These are phyloP conservation scores for Termitomyces sp. DNA, from an alignment of 768 basidiomycete genomes.

Conservation along the genomic window DNA sequence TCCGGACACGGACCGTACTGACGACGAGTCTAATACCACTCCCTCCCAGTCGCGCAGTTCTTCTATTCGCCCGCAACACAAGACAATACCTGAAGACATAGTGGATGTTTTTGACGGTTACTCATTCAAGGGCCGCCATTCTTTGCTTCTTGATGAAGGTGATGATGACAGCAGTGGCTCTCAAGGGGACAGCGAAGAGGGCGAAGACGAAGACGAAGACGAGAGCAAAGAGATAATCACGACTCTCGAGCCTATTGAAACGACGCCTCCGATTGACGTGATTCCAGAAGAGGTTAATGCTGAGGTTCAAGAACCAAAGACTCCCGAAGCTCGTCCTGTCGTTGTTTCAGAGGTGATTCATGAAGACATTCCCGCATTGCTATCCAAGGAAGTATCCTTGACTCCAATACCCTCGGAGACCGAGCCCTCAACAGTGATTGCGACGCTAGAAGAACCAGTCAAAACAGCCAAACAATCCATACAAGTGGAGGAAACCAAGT, in stretches of 20 bases:
- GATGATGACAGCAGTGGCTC: conserved; percentile 45
- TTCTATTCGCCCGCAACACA: conserved; percentile 44
- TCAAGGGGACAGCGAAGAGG: conserved; percentile 39
- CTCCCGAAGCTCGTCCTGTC: conserved; percentile 61
- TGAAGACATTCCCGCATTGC: conserved; percentile 17
- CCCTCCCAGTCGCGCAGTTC: conserved; percentile 78
- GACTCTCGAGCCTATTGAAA: conserved; percentile 15
- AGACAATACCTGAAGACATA: conserved; percentile 39
- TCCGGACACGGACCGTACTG: conserved; percentile 66
- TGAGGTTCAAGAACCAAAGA: conserved; percentile 57
- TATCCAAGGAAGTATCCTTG: conserved; percentile 14
- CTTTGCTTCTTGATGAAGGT: conserved; percentile 70
- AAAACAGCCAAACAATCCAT: conserved; percentile 17
- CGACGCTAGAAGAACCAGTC: background rate
- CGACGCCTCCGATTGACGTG: conserved; percentile 12
- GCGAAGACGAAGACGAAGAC: conserved; percentile 23
- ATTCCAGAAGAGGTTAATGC: conserved; percentile 20
- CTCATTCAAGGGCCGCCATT: conserved; percentile 85
- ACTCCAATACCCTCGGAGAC: conserved; percentile 1
- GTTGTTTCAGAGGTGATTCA: conserved; percentile 22
- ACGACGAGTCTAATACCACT: conserved; percentile 73
- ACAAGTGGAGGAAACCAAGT: background rate
- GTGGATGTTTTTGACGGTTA: conserved; percentile 91
- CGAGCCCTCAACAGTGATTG: conserved; percentile 5
- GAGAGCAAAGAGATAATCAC: conserved; percentile 24